These are phyloP conservation scores for Starmerella powellii DNA, from an alignment of 805 yeast genomes.

Conservation along the genomic window DNA sequence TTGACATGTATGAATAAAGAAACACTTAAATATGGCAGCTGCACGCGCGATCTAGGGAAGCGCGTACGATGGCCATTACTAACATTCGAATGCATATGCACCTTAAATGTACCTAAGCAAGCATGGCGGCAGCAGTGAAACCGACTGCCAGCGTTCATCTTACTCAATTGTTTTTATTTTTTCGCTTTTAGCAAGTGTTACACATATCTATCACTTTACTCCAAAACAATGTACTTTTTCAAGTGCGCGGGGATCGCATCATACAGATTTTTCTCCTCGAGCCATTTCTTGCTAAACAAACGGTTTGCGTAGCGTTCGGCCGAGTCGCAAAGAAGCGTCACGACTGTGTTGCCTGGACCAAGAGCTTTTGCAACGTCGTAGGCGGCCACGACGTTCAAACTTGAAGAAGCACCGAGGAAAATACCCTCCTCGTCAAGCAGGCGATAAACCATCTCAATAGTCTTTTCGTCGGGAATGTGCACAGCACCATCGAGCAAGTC, in stretches of 20 bases:
- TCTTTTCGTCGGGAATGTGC: conserved; percentile 62
- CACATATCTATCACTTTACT: neutral
- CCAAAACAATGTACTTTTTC: conserved; percentile 49
- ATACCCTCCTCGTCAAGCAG: conserved; percentile 82
- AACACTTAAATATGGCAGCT: too few relatives aligned
- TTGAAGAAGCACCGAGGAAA: conserved; percentile 82
- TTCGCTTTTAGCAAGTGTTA: neutral
- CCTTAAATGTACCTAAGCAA: too few relatives aligned
- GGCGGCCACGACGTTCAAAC: conserved; percentile 85
- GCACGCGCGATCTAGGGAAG: neutral
- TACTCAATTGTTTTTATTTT: neutral
- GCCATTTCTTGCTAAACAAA: conserved; percentile 67
- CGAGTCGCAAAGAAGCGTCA: conserved; percentile 79
- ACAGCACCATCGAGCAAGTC: conserved; percentile 69
- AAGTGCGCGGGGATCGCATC: conserved; percentile 59
- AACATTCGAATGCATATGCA: too few relatives aligned
- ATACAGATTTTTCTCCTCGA: conserved; percentile 49
- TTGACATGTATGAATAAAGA: too few relatives aligned
- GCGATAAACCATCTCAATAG: conserved; percentile 73
- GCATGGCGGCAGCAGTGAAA: too few relatives aligned
- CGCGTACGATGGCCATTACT: neutral
- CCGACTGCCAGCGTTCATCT: neutral
- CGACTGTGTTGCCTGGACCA: conserved; percentile 70
- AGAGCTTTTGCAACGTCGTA: conserved; percentile 56
- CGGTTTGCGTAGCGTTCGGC: conserved; percentile 82